Evolutionary conservation across 495 filamentous ascomycete genomes (phyloP), one percentile per base, ranked within the genome.

Genomic region (Annulohypoxylon moriforme): DNA sequence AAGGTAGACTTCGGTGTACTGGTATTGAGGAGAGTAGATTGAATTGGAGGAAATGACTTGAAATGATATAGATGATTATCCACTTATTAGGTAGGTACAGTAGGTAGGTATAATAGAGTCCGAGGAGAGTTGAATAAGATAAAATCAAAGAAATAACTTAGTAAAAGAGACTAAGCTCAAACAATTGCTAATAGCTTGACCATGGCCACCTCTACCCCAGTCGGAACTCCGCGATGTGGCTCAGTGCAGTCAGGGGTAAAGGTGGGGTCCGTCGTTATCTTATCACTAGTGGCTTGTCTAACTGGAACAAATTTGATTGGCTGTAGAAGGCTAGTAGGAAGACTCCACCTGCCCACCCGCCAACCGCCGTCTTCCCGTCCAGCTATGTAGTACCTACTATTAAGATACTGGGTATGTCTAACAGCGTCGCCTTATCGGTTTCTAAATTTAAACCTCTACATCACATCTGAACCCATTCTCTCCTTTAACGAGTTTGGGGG

Each of bases 401-500:
- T n/a, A n/a, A n/a, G n/a, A n/a, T n/a, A n/a, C n/a, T n/a, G n/a
- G n/a, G 10, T 16, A 38, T 8, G 40, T 18, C 38, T 14, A 38
- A 29, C 36, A 24, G 49, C 50, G 61, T 64, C 65, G 27, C 34
- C 34, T 59, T 24, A 52, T 52, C 47, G 9, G 47, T 31, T 29
- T 49, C 50, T 55, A 55, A 56, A 18, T 25, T 56, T 56, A 56
- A 44, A 44, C 40, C 33, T 38, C 42, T 58, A 16, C 18, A 16
- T 29, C 2, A 29, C 27, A 29, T 29, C 27, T 29, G 3, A 29
- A 29, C 6, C 29, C 49, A 31, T 34, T 29, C 40, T 59, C 16
- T 34, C 40, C 58, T 33, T 46, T 40, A 44, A 16, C 38, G 52
- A 72, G 59, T 13, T 52, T 52, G 4, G 22, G 16, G 59, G 69